Evolutionary conservation across 1,284 basidiomycete genomes (phyloP).

Genomic region (Phellinidium pouzarii): DNA sequence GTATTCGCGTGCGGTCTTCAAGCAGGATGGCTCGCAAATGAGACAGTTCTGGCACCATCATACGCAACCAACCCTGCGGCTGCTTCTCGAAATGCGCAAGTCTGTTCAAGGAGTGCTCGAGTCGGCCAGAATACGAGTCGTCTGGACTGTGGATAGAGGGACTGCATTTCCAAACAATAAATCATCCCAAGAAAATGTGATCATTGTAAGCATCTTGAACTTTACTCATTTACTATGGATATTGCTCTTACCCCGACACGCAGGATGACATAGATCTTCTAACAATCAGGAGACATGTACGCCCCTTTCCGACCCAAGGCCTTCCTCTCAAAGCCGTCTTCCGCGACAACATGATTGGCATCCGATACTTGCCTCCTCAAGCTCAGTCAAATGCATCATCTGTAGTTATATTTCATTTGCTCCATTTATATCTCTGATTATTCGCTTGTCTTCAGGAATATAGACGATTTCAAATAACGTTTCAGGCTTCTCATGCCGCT

Average conservation of each 20-base stretch:
- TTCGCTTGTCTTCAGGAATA: slow-evolving; percentile 38
- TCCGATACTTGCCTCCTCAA: slow-evolving; percentile 55
- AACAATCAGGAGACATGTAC: slow-evolving; percentile 34
- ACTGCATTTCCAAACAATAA: slow-evolving; percentile 15
- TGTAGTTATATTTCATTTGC: slow-evolving; percentile 27
- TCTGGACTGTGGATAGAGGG: slow-evolving; percentile 50
- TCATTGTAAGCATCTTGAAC: slow-evolving; percentile 8
- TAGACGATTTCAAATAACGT: slow-evolving; percentile 69
- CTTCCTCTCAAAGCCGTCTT: slow-evolving; percentile 72
- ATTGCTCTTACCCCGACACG: neutral
- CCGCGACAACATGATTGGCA: slow-evolving; percentile 61
- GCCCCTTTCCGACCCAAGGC: slow-evolving; percentile 32
- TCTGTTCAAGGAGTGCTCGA: slow-evolving; percentile 41
- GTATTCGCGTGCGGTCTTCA: slow-evolving; percentile 57
- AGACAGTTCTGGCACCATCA: slow-evolving; percentile 61
- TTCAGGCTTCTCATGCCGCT: slow-evolving; percentile 41
- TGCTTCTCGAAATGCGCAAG: slow-evolving; percentile 53
- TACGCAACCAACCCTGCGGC: slow-evolving; percentile 55
- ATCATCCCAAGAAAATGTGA: slow-evolving; percentile 12
- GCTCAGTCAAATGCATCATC: slow-evolving; percentile 32
- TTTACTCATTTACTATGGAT: neutral
- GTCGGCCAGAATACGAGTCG: slow-evolving; percentile 54
- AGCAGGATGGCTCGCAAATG: slow-evolving; percentile 19
- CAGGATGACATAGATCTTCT: slow-evolving; percentile 72
- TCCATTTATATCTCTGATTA: neutral